Evolutionary conservation across 768 basidiomycete species (phyloP).

Genomic region (Hortiboletus flavorubellus): DNA sequence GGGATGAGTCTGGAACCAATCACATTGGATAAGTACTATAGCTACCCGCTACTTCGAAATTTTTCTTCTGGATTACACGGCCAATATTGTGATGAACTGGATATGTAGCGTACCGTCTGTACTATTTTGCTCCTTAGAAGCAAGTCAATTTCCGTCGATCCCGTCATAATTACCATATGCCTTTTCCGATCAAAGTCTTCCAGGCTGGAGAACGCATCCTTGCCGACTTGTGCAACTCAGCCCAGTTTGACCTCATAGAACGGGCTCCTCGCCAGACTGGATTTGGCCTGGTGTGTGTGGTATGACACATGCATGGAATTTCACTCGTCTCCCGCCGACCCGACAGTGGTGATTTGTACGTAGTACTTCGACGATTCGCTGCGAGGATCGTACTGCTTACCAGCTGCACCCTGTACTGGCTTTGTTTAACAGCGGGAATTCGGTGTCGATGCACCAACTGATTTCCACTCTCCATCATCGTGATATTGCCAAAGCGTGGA

Average conservation of each 20-base stretch:
- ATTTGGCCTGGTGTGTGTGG: background rate
- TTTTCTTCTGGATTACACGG: conserved; percentile 5
- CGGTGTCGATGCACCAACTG: background rate
- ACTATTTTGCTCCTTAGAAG: conserved; percentile 26
- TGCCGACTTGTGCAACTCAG: no score
- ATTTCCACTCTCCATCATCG: background rate
- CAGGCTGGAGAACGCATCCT: no score
- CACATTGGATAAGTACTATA: conserved; percentile 17
- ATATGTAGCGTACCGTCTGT: conserved; percentile 24
- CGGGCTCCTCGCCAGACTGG: background rate
- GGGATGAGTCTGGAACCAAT: conserved; percentile 7
- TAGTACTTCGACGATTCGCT: conserved; percentile 7
- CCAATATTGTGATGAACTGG: conserved; percentile 9
- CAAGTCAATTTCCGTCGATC: conserved; percentile 19
- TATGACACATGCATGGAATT: background rate
- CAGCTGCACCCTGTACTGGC: background rate
- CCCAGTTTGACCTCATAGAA: no score
- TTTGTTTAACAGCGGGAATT: conserved; percentile 2
- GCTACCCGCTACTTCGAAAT: conserved; percentile 7
- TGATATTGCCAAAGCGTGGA: background rate
- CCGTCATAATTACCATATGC: background rate
- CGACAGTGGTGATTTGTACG: background rate
- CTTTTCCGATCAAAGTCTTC: background rate
- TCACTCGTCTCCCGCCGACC: background rate
- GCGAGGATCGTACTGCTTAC: conserved; percentile 6